Conservation (phyloP, 2,329 filamentous ascomycete genomes). For the Verticillium alfalfae region DNA sequence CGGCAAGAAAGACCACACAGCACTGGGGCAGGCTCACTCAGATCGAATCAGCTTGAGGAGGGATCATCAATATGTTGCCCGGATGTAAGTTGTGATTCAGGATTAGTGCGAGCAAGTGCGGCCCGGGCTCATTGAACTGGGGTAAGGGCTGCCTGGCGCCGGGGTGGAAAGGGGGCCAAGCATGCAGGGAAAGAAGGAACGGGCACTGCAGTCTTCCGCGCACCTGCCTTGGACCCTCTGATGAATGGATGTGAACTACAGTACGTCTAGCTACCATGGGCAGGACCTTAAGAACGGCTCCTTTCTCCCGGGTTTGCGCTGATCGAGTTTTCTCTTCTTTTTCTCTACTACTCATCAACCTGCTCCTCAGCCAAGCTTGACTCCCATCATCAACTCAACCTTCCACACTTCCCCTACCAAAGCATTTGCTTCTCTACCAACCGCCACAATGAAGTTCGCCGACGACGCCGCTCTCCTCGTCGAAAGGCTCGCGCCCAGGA, state of each 20-base stretch:
- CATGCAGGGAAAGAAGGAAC: too few species aligned
- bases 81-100: neutral
- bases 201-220: too few species aligned
- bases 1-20: neutral
- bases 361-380: neutral
- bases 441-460: constrained; percentile 23
- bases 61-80: neutral
- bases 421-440: neutral
- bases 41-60: neutral
- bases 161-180: too few species aligned
- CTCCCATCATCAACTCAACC: neutral
- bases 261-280: neutral
- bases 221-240: too few species aligned
- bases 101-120: neutral
- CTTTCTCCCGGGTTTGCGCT: neutral
- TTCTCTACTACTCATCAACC: neutral
- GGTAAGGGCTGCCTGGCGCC: too few species aligned
- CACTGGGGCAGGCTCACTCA: neutral
- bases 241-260: neutral
- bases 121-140: neutral
- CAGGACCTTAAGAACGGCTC: neutral
- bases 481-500: constrained; percentile 16
- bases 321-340: neutral
- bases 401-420: neutral
- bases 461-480: constrained; percentile 17